phyloP scores from a whole-genome alignment of 78 protist genomes.

The Creolimax fragrantissima region DNA sequence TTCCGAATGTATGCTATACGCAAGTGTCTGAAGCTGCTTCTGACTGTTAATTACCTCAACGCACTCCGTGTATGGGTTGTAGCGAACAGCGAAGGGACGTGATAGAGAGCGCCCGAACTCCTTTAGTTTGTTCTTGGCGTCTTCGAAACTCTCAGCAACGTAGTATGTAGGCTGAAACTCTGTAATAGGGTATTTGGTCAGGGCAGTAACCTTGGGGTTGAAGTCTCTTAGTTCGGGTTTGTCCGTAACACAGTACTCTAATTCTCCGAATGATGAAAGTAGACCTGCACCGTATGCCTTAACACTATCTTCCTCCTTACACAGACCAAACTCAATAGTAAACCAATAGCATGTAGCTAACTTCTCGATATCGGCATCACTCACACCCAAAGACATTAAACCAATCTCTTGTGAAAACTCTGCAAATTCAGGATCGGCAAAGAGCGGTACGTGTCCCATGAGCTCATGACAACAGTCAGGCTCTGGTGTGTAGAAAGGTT shows the following conservation, averaged over 20 bases:
- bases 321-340: constrained; percentile 89
- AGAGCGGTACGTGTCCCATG: constrained; percentile 91
- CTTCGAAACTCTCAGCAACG: constrained; percentile 73
- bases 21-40: not conserved
- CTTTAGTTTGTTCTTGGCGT: constrained; percentile 18
- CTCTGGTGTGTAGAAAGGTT: constrained; percentile 93
- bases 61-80: constrained; percentile 47
- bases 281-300: constrained; percentile 91
- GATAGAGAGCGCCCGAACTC: constrained; percentile 17
- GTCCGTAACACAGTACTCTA: constrained; percentile 45
- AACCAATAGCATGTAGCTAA: constrained; percentile 85
- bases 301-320: constrained; percentile 59
- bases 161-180: constrained; percentile 80
- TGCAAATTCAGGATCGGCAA: constrained; percentile 88
- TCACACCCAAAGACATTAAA: constrained; percentile 82
- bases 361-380: constrained; percentile 72
- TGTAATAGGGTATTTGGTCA: constrained; percentile 75
- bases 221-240: constrained; percentile 46
- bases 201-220: constrained; percentile 34
- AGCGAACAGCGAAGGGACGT: constrained; percentile 35
- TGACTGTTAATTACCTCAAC: constrained; percentile 12
- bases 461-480: constrained; percentile 90
- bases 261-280: constrained; percentile 85
- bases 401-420: constrained; percentile 87
- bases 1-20: not conserved